Conservation (phyloP, 768 basidiomycete genomes). For the Calocera viscosa region DNA sequence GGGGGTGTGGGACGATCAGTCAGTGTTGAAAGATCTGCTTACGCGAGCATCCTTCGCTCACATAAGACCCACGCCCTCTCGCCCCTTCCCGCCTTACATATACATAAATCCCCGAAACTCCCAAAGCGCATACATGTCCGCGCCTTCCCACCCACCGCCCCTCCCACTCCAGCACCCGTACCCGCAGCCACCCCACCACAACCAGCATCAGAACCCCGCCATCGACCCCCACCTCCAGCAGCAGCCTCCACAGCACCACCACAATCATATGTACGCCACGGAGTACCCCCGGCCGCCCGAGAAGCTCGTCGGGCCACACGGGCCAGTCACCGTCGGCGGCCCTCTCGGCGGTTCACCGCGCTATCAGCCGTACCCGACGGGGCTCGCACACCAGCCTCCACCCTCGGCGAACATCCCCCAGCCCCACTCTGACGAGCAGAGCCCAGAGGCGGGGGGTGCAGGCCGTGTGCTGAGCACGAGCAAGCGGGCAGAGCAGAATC, state of each 20-base stretch:
- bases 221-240: conserved; percentile 6
- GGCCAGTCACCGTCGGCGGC: background rate
- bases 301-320: background rate
- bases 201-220: background rate
- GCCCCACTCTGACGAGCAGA: background rate
- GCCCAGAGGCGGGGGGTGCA: conserved; percentile 16
- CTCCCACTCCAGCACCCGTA: background rate
- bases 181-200: background rate
- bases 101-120: background rate
- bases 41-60: background rate
- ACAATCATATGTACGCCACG: background rate
- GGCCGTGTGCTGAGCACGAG: conserved; percentile 58
- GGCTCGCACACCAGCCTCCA: background rate
- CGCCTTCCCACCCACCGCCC: background rate
- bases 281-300: background rate
- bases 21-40: background rate
- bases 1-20: background rate
- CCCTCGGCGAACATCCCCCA: background rate
- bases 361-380: background rate
- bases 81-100: background rate
- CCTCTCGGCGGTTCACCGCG: background rate
- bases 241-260: background rate
- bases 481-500: conserved; percentile 87
- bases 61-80: conserved; percentile 2
- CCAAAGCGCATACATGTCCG: background rate